These are phyloP conservation scores for Ganoderma resinaceum DNA, from an alignment of 1,284 basidiomycete genomes.

Conservation along the genomic window DNA sequence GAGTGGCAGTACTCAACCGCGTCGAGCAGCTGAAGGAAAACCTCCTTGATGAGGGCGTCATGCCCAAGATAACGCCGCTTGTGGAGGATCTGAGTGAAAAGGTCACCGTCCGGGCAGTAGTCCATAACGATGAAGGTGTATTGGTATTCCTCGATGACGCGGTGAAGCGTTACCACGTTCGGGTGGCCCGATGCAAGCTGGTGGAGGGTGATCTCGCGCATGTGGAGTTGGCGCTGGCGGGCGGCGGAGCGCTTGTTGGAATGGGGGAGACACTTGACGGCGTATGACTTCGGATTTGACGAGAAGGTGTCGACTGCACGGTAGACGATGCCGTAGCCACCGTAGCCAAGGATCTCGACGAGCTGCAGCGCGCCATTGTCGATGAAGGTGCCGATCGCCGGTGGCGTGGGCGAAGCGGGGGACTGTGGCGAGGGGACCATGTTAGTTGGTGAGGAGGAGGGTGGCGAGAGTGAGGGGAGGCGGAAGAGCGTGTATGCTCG, in stretches of 20 bases:
- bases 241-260: conserved; percentile 59
- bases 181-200: conserved; percentile 87
- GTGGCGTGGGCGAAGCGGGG: conserved; percentile 60
- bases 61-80: conserved; percentile 79
- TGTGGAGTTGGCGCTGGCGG: conserved; percentile 76
- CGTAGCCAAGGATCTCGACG: conserved; percentile 89
- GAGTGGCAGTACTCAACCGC: conserved; percentile 91
- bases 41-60: conserved; percentile 83
- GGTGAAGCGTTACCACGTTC: conserved; percentile 91
- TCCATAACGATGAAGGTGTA: conserved; percentile 80
- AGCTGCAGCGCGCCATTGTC: conserved; percentile 87
- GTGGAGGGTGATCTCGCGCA: conserved; percentile 85
- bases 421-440: conserved; percentile 59
- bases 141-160: conserved; percentile 80
- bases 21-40: conserved; percentile 93
- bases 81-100: conserved; percentile 88
- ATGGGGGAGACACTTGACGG: conserved; percentile 90
- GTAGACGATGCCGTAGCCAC: conserved; percentile 97
- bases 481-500: conserved; percentile 32
- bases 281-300: conserved; percentile 68
- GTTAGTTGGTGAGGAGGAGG: conserved; percentile 49
- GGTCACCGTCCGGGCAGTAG: conserved; percentile 83
- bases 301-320: conserved; percentile 77
- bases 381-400: conserved; percentile 78
- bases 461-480: conserved; percentile 32